Percentiles rank a stretch among this genome's conserved stretches.
Conservation (phyloP, 2,329 filamentous ascomycete genomes). For the Curvularia lunata region DNA sequence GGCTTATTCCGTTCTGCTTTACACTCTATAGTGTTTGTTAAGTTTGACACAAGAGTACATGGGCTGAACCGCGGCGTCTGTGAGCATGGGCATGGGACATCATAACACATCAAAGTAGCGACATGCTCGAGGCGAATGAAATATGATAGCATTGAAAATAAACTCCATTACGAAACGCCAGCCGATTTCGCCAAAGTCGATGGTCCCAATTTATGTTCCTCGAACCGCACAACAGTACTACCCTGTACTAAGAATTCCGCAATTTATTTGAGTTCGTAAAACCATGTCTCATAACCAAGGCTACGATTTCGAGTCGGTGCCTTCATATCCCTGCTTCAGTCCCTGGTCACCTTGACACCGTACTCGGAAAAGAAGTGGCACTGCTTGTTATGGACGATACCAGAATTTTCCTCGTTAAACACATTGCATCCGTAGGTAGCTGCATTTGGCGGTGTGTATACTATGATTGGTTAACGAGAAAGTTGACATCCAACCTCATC, state of each 20-base stretch:
- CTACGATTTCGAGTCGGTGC: background rate
- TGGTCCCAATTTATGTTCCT: background rate
- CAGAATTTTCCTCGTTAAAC: conserved; percentile 77
- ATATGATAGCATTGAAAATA: background rate
- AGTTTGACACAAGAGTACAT: no score
- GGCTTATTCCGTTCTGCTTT: no score
- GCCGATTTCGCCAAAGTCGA: background rate
- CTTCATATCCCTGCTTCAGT: background rate
- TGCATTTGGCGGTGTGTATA: conserved; percentile 90
- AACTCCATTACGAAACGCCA: background rate
- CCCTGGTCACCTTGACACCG: conserved; percentile 20
- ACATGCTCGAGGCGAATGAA: background rate
- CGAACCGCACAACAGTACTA: background rate
- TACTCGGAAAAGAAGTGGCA: conserved; percentile 47
- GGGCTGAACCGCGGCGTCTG: no score
- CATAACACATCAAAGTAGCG: no score
- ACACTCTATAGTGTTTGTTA: no score
- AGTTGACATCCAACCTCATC: conserved; percentile 14
- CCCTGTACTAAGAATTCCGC: background rate
- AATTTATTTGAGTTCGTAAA: background rate
- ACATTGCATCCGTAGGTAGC: conserved; percentile 81
- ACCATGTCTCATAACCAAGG: background rate
- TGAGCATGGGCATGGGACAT: no score
- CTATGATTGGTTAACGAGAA: conserved; percentile 38
- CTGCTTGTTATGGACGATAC: conserved; percentile 33